These are phyloP conservation scores for Tieghemostelium lacteum DNA, from an alignment of 78 protist genomes.

Conservation along the genomic window DNA sequence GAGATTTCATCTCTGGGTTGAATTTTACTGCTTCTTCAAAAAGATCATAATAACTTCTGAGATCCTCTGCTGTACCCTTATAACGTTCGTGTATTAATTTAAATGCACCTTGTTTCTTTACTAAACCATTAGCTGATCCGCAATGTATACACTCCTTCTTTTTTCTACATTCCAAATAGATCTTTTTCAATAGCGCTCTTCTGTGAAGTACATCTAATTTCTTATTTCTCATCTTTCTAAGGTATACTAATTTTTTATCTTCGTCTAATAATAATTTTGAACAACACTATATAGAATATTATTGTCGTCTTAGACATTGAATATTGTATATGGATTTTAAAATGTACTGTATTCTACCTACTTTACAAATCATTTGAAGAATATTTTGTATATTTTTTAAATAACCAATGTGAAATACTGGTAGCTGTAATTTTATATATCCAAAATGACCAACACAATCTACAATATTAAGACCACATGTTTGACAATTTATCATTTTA, in stretches of 20 bases:
- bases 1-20: conserved; percentile 73
- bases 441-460: conserved; percentile 99
- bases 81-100: conserved; percentile 90
- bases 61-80: conserved; percentile 57
- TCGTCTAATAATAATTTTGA: conserved; percentile 53
- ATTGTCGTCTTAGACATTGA: too few relatives aligned
- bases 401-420: conserved; percentile 98
- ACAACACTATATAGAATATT: conserved; percentile 26
- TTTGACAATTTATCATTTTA: conserved; percentile 38
- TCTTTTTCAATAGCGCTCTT: conserved; percentile 60
- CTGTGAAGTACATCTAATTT: conserved; percentile 64
- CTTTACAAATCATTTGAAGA: conserved; percentile 95
- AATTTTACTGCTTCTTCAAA: conserved; percentile 58
- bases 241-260: conserved; percentile 9
- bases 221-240: conserved; percentile 70
- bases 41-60: not conserved
- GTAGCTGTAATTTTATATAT: conserved; percentile 91
- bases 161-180: conserved; percentile 68
- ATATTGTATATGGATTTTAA: too few relatives aligned
- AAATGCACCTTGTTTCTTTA: conserved; percentile 87
- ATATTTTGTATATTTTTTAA: conserved; percentile 84
- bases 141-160: conserved; percentile 91
- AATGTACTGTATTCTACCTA: not conserved
- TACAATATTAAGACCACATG: conserved; percentile 77
- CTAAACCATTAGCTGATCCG: conserved; percentile 90